Conservation (phyloP, 441 rosid genomes). For the Bruguiera hainesii region DNA sequence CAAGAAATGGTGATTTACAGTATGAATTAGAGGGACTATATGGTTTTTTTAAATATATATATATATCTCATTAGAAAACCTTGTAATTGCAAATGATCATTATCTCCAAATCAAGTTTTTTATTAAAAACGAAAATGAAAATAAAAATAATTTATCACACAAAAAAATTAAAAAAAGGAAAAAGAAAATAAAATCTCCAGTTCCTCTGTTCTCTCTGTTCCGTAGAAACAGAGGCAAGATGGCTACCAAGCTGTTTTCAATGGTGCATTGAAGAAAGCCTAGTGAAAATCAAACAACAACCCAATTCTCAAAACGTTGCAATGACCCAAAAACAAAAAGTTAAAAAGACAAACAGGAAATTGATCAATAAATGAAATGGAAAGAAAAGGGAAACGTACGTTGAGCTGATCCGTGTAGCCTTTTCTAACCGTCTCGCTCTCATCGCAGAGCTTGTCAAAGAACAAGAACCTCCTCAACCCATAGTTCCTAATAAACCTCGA, state of each 20-base stretch:
- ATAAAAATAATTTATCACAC: too few species aligned
- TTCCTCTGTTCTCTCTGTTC: too few species aligned
- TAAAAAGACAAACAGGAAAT: background rate
- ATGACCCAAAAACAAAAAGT: background rate
- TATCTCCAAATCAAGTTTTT: too few species aligned
- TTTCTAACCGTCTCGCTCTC: conserved; percentile 75
- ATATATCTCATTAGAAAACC: too few species aligned
- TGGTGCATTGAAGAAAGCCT: background rate
- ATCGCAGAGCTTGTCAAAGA: conserved; percentile 84
- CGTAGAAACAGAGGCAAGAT: too few species aligned
- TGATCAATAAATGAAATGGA: background rate
- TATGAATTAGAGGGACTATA: too few species aligned
- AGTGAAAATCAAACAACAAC: background rate
- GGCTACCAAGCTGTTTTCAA: background rate
- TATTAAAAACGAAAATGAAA: too few species aligned
- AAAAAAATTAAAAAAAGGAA: too few species aligned
- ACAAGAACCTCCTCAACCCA: conserved; percentile 71
- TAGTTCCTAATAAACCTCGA: conserved; percentile 56
- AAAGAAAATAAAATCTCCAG: too few species aligned
- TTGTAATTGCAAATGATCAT: too few species aligned
- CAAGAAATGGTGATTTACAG: too few species aligned
- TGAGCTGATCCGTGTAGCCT: conserved; percentile 68
- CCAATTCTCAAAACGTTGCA: background rate
- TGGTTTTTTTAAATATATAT: too few species aligned
- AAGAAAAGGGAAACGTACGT: conserved; percentile 41